Percentiles rank a stretch among this genome's conserved stretches.
phyloP scores from a whole-genome alignment of 2,329 filamentous ascomycete genomes.

The Westerdykella sp. region DNA sequence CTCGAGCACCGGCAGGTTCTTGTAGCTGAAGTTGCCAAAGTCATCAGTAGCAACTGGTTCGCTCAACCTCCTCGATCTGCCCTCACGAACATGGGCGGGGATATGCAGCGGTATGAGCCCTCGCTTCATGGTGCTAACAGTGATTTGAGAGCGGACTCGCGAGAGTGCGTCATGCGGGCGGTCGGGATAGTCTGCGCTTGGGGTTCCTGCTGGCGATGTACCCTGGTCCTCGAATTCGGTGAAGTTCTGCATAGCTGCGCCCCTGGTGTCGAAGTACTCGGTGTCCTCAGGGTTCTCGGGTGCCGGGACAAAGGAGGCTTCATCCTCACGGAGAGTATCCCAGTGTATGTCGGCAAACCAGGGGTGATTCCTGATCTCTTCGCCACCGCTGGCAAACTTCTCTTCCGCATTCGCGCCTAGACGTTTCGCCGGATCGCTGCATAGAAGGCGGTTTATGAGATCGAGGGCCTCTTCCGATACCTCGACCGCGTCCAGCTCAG shows the following conservation, averaged over 20 bases:
- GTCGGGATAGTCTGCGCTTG: conserved; percentile 73
- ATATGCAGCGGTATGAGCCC: conserved; percentile 94
- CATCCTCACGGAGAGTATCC: conserved; percentile 86
- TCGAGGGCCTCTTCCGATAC: conserved; percentile 87
- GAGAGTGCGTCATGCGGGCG: conserved; percentile 92
- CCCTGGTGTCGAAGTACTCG: conserved; percentile 91
- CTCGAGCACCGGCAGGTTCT: conserved; percentile 91
- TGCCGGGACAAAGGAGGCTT: conserved; percentile 89
- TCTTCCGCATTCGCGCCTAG: conserved; percentile 82
- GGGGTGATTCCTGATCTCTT: conserved; percentile 80
- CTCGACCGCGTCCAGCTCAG: conserved; percentile 65
- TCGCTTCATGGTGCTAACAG: conserved; percentile 73
- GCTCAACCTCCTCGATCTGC: conserved; percentile 78
- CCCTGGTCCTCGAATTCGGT: conserved; percentile 86
- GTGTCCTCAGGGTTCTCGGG: conserved; percentile 94
- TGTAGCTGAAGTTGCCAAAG: conserved; percentile 94
- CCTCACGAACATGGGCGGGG: conserved; percentile 88
- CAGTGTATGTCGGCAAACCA: conserved; percentile 89
- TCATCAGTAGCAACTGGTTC: conserved; percentile 86
- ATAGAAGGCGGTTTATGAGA: conserved; percentile 86
- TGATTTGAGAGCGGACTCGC: conserved; percentile 79
- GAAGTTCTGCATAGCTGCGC: conserved; percentile 87
- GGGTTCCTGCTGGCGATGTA: conserved; percentile 63
- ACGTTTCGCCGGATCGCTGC: conserved; percentile 71
- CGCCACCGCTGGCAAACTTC: conserved; percentile 74